phyloP scores from a whole-genome alignment of 164 flowering plant genomes.

The Nymphaea thermarum region DNA sequence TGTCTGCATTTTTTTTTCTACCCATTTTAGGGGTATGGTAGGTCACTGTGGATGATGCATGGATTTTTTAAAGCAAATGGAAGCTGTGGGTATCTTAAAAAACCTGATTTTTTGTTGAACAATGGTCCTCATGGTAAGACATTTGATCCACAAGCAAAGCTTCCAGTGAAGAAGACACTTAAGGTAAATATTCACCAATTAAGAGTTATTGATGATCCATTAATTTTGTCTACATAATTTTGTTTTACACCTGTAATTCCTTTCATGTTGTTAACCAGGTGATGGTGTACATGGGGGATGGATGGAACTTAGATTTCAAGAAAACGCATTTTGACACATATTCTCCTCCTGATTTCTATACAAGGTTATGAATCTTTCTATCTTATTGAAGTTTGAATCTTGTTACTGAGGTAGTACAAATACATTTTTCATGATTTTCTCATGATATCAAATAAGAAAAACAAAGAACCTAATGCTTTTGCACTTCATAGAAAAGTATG shows the following conservation, averaged over 20 bases:
- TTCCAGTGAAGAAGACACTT: slow-evolving; percentile 26
- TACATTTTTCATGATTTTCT: background rate
- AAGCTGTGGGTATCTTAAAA: slow-evolving; percentile 48
- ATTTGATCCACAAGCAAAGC: slow-evolving; percentile 22
- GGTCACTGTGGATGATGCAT: slow-evolving; percentile 54
- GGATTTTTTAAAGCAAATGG: slow-evolving; percentile 56
- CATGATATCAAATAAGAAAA: background rate
- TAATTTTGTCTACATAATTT: slow-evolving; percentile 1
- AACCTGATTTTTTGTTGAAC: slow-evolving; percentile 31
- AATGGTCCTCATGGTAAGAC: slow-evolving; percentile 17
- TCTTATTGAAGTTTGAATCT: background rate
- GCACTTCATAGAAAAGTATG: too few relatives aligned
- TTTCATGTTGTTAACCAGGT: slow-evolving; percentile 17
- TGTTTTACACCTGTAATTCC: background rate
- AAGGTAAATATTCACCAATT: slow-evolving; percentile 14
- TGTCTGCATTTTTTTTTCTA: too few relatives aligned
- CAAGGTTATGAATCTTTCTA: slow-evolving; percentile 20
- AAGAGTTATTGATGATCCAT: background rate
- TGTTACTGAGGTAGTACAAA: background rate
- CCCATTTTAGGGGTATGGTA: slow-evolving; percentile 46
- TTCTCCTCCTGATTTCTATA: slow-evolving; percentile 49
- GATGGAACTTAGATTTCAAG: slow-evolving; percentile 35
- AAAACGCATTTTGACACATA: slow-evolving; percentile 34
- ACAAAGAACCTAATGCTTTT: too few relatives aligned
- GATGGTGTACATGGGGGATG: slow-evolving; percentile 38